Conservation (phyloP, 169 alveolate species). For the Plasmodium malariae region DNA sequence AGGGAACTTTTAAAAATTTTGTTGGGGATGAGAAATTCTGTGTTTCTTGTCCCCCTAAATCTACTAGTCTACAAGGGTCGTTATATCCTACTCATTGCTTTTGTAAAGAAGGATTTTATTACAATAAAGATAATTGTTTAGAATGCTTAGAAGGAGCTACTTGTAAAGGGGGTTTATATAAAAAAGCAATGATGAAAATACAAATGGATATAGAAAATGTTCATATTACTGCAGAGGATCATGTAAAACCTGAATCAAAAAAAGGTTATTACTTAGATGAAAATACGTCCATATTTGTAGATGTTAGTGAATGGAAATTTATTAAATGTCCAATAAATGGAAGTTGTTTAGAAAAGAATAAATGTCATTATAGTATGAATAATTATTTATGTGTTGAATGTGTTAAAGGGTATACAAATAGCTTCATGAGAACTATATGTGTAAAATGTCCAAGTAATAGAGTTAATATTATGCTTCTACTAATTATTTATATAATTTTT, state of each 20-base stretch:
- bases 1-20: conserved; percentile 88
- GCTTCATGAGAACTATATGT: conserved; percentile 84
- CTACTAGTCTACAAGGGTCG: conserved; percentile 87
- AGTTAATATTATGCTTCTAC: conserved; percentile 73
- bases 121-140: conserved; percentile 85
- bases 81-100: conserved; percentile 86
- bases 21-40: conserved; percentile 87
- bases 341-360: conserved; percentile 85
- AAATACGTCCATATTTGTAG: conserved; percentile 68
- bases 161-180: conserved; percentile 86
- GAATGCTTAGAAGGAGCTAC: conserved; percentile 88
- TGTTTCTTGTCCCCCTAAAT: conserved; percentile 86
- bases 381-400: conserved; percentile 89
- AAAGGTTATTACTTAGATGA: conserved; percentile 87
- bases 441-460: conserved; percentile 82
- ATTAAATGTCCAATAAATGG: conserved; percentile 87
- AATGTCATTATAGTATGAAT: conserved; percentile 86
- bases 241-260: conserved; percentile 86
- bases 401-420: conserved; percentile 86
- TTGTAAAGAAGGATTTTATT: conserved; percentile 86
- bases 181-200: conserved; percentile 38
- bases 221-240: conserved; percentile 79
- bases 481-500: conserved; percentile 79
- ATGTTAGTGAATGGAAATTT: conserved; percentile 88
- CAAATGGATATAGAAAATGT: conserved; percentile 73